Evolutionary conservation across 441 rosid species (phyloP).

Genomic region (Sinapis alba): DNA sequence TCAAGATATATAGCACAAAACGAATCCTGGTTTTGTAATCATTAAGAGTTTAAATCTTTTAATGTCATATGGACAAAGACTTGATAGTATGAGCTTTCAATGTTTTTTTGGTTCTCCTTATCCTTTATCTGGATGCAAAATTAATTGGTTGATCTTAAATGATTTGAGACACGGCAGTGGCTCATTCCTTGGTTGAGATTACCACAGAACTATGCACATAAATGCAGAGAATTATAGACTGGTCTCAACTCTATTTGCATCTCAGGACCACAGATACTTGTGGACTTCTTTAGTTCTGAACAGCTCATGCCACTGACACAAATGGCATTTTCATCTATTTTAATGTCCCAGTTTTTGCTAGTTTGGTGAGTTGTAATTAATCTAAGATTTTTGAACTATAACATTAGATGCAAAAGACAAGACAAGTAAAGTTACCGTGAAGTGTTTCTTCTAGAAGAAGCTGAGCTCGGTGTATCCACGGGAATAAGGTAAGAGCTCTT

Average conservation of each 20-base stretch:
- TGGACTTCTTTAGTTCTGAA: slow-evolving; percentile 21
- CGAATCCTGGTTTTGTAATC: neutral
- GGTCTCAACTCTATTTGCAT: slow-evolving; percentile 26
- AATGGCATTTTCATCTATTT: slow-evolving; percentile 5
- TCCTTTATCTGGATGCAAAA: slow-evolving; percentile 13
- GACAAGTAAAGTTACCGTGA: slow-evolving; percentile 43
- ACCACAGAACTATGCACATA: slow-evolving; percentile 18
- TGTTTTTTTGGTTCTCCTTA: slow-evolving; percentile 28
- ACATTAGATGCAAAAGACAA: slow-evolving; percentile 5
- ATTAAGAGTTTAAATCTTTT: slow-evolving; percentile 31
- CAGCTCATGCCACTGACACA: slow-evolving; percentile 38
- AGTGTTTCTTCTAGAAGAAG: slow-evolving; percentile 58
- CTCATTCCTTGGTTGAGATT: slow-evolving; percentile 33
- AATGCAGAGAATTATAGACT: slow-evolving; percentile 34
- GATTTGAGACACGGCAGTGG: slow-evolving; percentile 12
- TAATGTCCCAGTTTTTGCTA: slow-evolving; percentile 5
- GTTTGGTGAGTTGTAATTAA: slow-evolving; percentile 7
- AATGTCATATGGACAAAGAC: slow-evolving; percentile 12
- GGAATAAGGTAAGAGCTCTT: slow-evolving; percentile 87
- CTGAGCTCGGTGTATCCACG: slow-evolving; percentile 84
- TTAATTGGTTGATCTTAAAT: slow-evolving; percentile 19
- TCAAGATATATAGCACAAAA: slow-evolving; percentile 2
- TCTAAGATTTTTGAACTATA: neutral
- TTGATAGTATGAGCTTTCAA: slow-evolving; percentile 9
- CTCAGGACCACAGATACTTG: slow-evolving; percentile 37